phyloP scores from a whole-genome alignment of 768 basidiomycete genomes.

The Mycena amicta region DNA sequence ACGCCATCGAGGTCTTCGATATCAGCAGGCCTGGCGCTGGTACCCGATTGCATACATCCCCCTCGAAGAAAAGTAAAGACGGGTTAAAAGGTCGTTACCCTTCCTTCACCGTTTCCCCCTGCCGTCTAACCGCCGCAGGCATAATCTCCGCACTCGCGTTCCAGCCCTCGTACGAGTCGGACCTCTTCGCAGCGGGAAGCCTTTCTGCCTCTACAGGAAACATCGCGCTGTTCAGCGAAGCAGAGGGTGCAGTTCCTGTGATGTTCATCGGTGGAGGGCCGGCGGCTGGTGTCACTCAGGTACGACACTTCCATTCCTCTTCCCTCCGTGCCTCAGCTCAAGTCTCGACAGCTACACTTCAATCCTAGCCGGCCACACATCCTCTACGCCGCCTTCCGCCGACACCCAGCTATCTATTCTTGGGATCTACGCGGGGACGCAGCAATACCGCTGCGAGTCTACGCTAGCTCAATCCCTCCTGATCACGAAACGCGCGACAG shows the following conservation, averaged over 20 bases:
- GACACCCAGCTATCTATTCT: constrained; percentile 59
- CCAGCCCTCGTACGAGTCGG: constrained; percentile 54
- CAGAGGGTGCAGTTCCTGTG: constrained; percentile 52
- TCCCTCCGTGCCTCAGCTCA: constrained; percentile 6
- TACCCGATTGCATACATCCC: constrained; percentile 66
- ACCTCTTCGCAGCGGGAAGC: constrained; percentile 80
- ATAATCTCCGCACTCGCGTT: constrained; percentile 87
- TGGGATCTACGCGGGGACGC: constrained; percentile 79
- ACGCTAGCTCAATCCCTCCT: constrained; percentile 24
- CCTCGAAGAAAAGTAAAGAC: constrained; percentile 76
- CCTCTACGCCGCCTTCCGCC: constrained; percentile 79
- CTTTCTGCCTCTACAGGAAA: constrained; percentile 58
- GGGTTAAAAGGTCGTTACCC: constrained; percentile 76
- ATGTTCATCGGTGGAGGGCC: constrained; percentile 65
- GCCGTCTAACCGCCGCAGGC: constrained; percentile 29
- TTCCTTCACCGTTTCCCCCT: neutral
- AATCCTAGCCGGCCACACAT: constrained; percentile 72
- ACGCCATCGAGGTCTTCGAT: constrained; percentile 86
- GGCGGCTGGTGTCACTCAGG: constrained; percentile 56
- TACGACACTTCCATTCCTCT: constrained; percentile 25
- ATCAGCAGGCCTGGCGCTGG: constrained; percentile 69
- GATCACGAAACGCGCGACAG: neutral
- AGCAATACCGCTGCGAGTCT: constrained; percentile 43
- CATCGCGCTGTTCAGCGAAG: constrained; percentile 69
- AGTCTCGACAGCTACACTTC: constrained; percentile 61